A percentile compares a stretch with the other conserved stretches of the same genome.
Conservation (phyloP, 1,284 basidiomycete genomes). For the Rhodotorula sp. region DNA sequence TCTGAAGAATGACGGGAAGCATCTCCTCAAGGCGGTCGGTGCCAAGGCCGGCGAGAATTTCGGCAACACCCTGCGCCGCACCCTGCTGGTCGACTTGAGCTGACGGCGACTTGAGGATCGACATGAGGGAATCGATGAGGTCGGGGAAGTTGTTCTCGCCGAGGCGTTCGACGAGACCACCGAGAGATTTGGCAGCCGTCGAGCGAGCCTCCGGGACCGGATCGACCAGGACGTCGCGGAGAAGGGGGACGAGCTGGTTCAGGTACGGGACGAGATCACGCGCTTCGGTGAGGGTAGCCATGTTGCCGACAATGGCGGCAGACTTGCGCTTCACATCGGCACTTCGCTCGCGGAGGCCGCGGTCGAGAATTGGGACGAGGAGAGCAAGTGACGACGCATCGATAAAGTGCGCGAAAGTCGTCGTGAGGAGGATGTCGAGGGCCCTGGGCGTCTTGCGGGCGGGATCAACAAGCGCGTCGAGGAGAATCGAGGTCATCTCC, state of each 20-base stretch:
- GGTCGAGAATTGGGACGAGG: constrained; percentile 91
- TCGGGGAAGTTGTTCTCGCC: constrained; percentile 96
- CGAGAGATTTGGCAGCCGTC: constrained; percentile 95
- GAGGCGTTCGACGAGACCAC: constrained; percentile 91
- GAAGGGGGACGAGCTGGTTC: constrained; percentile 79
- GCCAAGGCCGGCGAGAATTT: constrained; percentile 91
- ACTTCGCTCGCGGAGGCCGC: constrained; percentile 85
- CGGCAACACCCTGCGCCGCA: constrained; percentile 94
- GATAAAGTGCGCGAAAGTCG: constrained; percentile 97
- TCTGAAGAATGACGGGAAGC: constrained; percentile 89
- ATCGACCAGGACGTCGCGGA: constrained; percentile 81
- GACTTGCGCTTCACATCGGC: constrained; percentile 95
- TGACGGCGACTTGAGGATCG: constrained; percentile 87
- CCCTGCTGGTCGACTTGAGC: constrained; percentile 94
- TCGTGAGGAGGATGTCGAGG: constrained; percentile 78
- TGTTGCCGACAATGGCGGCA: constrained; percentile 94
- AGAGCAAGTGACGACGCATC: constrained; percentile 97
- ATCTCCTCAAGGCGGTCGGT: constrained; percentile 96
- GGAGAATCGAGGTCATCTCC: constrained; percentile 80
- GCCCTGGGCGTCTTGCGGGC: constrained; percentile 80
- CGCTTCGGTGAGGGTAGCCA: constrained; percentile 77
- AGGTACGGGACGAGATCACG: constrained; percentile 98
- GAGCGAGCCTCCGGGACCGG: constrained; percentile 74
- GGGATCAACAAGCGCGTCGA: constrained; percentile 96
- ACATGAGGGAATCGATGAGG: constrained; percentile 83